Evolutionary conservation across 2,329 filamentous ascomycete genomes (phyloP).

Genomic region (Aureobasidium sp.): DNA sequence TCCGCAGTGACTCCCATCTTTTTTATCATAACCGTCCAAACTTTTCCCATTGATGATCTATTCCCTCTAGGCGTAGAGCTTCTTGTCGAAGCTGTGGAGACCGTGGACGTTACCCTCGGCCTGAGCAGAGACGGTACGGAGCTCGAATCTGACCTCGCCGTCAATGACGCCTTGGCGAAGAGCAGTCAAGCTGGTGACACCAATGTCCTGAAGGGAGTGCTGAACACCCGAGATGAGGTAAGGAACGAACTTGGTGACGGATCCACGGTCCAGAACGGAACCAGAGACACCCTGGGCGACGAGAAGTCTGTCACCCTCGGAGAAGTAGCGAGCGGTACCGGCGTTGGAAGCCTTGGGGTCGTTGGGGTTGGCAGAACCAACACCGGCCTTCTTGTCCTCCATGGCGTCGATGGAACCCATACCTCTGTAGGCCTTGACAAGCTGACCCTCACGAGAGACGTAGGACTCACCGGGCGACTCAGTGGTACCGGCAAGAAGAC

Average conservation of each 20-base stretch:
- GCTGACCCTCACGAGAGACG: constrained; percentile 90
- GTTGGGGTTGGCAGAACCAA: constrained; percentile 48
- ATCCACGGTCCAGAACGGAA: constrained; percentile 72
- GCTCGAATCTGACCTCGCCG: constrained; percentile 81
- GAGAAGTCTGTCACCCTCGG: constrained; percentile 86
- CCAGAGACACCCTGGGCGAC: constrained; percentile 96
- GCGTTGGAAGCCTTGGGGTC: constrained; percentile 72
- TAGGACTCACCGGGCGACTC: constrained; percentile 97
- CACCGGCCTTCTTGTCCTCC: constrained; percentile 95
- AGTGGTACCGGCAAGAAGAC: constrained; percentile 90
- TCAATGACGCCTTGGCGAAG: constrained; percentile 68
- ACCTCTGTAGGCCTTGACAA: constrained; percentile 97
- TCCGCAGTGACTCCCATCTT: constrained; percentile 11
- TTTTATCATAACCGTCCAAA: constrained; percentile 1
- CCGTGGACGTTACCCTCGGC: constrained; percentile 93
- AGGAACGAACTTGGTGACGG: constrained; percentile 88
- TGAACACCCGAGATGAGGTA: constrained; percentile 94
- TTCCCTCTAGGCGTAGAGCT: constrained; percentile 71
- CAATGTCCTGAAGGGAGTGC: constrained; percentile 95
- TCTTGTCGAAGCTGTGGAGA: constrained; percentile 99
- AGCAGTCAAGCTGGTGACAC: constrained; percentile 69
- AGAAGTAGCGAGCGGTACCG: constrained; percentile 96
- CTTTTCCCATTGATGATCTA: neutral
- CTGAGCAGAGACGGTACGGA: constrained; percentile 89
- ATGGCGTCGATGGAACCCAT: constrained; percentile 99